Evolutionary conservation across 257 asterid species (phyloP).

Genomic region (Solanum chiquidenum): DNA sequence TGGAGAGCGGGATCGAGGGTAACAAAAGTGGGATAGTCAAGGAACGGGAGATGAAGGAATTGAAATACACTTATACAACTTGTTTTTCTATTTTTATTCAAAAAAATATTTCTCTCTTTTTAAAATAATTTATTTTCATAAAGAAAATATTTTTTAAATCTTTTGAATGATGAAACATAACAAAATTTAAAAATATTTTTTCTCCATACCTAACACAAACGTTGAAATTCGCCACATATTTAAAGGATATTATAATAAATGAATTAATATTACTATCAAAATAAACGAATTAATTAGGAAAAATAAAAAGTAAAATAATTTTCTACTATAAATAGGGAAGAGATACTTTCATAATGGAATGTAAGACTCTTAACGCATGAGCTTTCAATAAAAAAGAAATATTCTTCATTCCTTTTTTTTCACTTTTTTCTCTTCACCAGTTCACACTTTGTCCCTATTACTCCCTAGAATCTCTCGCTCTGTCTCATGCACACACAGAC

Average conservation of each 20-base stretch:
- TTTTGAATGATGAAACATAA: too few relatives aligned
- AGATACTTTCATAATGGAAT: background rate
- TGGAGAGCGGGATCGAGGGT: too few relatives aligned
- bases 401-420: background rate
- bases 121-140: too few relatives aligned
- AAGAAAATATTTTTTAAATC: too few relatives aligned
- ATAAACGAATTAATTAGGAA: background rate
- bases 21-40: too few relatives aligned
- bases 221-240: background rate
- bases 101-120: too few relatives aligned
- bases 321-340: background rate
- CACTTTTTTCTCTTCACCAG: background rate
- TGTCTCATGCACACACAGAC: background rate
- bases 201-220: background rate
- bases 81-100: too few relatives aligned
- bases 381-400: background rate
- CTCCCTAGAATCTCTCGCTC: background rate
- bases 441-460: slow-evolving; percentile 1
- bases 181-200: too few relatives aligned
- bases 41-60: too few relatives aligned
- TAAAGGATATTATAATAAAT: background rate
- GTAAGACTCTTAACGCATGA: background rate
- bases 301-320: background rate
- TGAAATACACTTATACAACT: too few relatives aligned
- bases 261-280: background rate